These are phyloP conservation scores for Hirschfeldia incana DNA, from an alignment of 345 rosid species.

Conservation along the genomic window DNA sequence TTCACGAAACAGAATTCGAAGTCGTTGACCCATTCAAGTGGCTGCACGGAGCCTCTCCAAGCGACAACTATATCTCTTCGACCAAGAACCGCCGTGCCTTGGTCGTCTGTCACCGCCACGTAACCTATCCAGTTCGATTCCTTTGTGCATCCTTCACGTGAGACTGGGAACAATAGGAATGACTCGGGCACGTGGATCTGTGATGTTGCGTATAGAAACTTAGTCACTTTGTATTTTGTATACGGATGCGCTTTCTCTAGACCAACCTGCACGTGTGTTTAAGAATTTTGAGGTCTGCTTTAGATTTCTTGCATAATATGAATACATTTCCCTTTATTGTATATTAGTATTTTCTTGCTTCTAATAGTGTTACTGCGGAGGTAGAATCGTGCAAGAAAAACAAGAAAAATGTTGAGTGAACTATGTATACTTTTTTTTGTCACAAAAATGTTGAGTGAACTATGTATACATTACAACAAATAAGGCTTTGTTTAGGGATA, in stretches of 20 bases:
- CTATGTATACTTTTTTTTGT: not conserved
- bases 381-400: not conserved
- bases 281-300: not conserved
- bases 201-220: constrained; percentile 74
- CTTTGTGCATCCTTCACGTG: constrained; percentile 81
- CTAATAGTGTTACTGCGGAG: not conserved
- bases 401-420: not conserved
- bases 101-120: constrained; percentile 79
- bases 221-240: constrained; percentile 60
- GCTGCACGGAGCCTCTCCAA: constrained; percentile 81
- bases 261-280: constrained; percentile 38
- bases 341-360: not conserved
- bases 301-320: not conserved
- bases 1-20: constrained; percentile 56
- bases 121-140: constrained; percentile 90
- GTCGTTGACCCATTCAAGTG: constrained; percentile 77
- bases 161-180: constrained; percentile 55
- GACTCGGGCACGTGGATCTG: constrained; percentile 63
- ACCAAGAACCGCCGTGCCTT: constrained; percentile 60
- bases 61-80: constrained; percentile 82
- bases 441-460: not conserved
- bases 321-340: not conserved
- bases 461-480: not conserved
- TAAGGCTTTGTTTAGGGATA: not conserved
- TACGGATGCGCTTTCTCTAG: constrained; percentile 56